Conservation (phyloP, 257 asterid genomes). For the Fraxinus americana region DNA sequence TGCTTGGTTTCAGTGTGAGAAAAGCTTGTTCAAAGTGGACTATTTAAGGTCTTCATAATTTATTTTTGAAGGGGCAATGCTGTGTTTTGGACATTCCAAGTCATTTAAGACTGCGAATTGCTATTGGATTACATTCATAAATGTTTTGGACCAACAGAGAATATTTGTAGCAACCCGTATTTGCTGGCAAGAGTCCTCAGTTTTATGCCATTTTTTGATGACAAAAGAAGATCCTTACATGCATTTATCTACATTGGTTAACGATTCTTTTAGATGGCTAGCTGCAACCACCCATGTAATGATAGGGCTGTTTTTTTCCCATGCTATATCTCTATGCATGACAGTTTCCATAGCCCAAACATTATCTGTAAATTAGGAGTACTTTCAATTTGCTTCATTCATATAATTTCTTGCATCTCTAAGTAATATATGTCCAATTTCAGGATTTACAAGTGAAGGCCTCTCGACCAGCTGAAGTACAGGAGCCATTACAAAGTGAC, state of each 20-base stretch:
- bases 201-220: not conserved
- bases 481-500: constrained; percentile 59
- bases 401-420: not conserved
- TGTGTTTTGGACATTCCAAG: not conserved
- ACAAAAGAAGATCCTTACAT: not conserved
- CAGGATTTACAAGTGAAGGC: constrained; percentile 78
- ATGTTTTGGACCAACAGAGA: not conserved
- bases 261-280: not conserved
- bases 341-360: not conserved
- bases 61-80: not conserved
- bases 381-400: no score
- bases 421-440: constrained; percentile 14
- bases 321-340: not conserved
- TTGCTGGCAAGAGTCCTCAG: no score
- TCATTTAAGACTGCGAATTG: not conserved
- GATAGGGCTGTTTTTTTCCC: not conserved
- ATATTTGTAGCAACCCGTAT: not conserved
- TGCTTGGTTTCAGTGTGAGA: not conserved
- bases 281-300: not conserved
- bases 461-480: constrained; percentile 46
- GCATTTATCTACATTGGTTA: not conserved
- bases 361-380: not conserved
- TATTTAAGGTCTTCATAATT: not conserved
- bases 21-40: not conserved
- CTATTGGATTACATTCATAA: not conserved